A percentile compares a stretch with the other conserved stretches of the same genome.
Evolutionary conservation across 495 filamentous ascomycete genomes (phyloP).

Genomic region (Aspergillus bridgeri): DNA sequence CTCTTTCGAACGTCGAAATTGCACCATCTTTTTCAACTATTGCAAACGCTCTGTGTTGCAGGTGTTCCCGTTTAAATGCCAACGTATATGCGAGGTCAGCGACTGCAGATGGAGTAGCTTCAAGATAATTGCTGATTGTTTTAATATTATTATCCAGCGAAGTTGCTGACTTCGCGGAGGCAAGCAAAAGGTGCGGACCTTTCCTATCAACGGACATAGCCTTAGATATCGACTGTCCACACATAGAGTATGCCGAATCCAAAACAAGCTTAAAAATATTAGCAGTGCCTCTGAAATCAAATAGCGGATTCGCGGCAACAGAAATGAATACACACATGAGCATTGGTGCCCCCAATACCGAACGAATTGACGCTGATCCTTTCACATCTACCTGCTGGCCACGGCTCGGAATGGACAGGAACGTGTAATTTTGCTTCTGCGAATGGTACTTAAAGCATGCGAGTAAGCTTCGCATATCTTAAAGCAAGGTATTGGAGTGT

Average conservation of each 20-base stretch:
- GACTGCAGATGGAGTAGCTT: slow-evolving; percentile 9
- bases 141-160: slow-evolving; percentile 11
- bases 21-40: neutral
- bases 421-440: slow-evolving; percentile 19
- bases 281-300: neutral
- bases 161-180: slow-evolving; percentile 11
- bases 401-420: slow-evolving; percentile 19
- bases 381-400: slow-evolving; percentile 19
- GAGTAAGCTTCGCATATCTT: neutral
- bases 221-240: neutral
- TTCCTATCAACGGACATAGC: neutral
- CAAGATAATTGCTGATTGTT: slow-evolving; percentile 11
- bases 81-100: slow-evolving; percentile 27
- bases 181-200: slow-evolving; percentile 6
- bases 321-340: slow-evolving; percentile 14
- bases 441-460: slow-evolving; percentile 25
- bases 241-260: neutral
- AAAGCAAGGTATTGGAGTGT: neutral
- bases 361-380: slow-evolving; percentile 33
- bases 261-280: slow-evolving; percentile 2
- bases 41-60: slow-evolving; percentile 8
- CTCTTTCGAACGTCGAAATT: neutral
- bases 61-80: slow-evolving; percentile 19
- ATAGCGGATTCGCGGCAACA: neutral
- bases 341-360: slow-evolving; percentile 29